Evolutionary conservation across 2,329 filamentous ascomycete species (phyloP).

Genomic region (Aureobasidium namibiae): DNA sequence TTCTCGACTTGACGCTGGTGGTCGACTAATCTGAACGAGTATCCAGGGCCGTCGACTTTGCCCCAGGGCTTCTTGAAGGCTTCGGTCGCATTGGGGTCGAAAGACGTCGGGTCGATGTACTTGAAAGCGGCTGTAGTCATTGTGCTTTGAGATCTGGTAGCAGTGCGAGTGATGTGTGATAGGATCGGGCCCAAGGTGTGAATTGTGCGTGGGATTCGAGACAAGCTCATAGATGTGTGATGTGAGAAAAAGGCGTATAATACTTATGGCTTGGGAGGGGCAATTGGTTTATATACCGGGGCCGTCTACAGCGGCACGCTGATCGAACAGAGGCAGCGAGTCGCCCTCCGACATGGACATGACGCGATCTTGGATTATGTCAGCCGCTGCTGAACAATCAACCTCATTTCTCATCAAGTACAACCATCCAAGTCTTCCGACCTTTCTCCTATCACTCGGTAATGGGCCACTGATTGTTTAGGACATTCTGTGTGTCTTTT

Average conservation of each 20-base stretch:
- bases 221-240: not conserved
- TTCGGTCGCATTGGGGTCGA: conserved; percentile 27
- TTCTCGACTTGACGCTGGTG: conserved; percentile 44
- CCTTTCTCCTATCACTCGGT: not conserved
- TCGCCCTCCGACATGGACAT: not conserved
- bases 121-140: conserved; percentile 54
- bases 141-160: conserved; percentile 19
- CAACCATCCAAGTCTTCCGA: not conserved
- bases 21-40: conserved; percentile 44
- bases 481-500: not conserved
- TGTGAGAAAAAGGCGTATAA: not conserved
- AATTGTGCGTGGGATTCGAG: not conserved
- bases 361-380: conserved; percentile 9
- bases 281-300: not conserved
- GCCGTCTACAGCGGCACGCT: not conserved
- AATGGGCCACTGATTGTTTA: not conserved
- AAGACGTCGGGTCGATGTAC: conserved; percentile 50
- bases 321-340: not conserved
- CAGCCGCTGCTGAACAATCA: conserved; percentile 9
- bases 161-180: not conserved
- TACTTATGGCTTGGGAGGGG: not conserved
- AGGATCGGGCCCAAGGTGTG: not conserved
- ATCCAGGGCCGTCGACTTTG: conserved; percentile 54
- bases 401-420: not conserved
- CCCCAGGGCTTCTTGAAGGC: conserved; percentile 47